These are phyloP conservation scores for Talaromyces sp. DNA, from an alignment of 2,329 filamentous ascomycete genomes.

Conservation along the genomic window DNA sequence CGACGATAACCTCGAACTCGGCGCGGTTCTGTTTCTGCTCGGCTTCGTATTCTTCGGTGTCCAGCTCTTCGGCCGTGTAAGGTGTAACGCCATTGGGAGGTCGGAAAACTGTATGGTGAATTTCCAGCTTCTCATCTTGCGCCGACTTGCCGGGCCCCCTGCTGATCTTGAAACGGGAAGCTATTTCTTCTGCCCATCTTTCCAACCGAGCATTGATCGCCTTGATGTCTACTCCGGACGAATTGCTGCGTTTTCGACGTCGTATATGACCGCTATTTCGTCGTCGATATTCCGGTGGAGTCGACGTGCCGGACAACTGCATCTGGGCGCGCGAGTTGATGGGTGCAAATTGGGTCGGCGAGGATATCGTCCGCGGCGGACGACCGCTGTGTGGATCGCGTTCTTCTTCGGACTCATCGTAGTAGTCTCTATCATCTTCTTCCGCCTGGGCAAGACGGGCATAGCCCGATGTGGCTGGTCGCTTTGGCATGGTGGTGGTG, in stretches of 20 bases:
- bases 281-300: slow-evolving; percentile 42
- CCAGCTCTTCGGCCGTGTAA: slow-evolving; percentile 69
- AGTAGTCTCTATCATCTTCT: slow-evolving; percentile 49
- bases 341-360: slow-evolving; percentile 59
- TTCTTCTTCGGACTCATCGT: slow-evolving; percentile 66
- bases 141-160: slow-evolving; percentile 68
- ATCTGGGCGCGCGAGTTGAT: slow-evolving; percentile 52
- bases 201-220: slow-evolving; percentile 95
- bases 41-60: slow-evolving; percentile 56
- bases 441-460: slow-evolving; percentile 80
- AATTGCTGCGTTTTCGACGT: slow-evolving; percentile 63
- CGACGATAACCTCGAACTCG: slow-evolving; percentile 83
- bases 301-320: slow-evolving; percentile 34
- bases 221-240: slow-evolving; percentile 90
- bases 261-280: slow-evolving; percentile 46
- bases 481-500: slow-evolving; percentile 59
- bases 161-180: slow-evolving; percentile 88
- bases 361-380: slow-evolving; percentile 53
- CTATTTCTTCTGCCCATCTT: slow-evolving; percentile 96
- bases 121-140: slow-evolving; percentile 85
- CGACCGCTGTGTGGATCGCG: slow-evolving; percentile 50
- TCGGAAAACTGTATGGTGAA: slow-evolving; percentile 96
- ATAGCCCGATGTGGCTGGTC: slow-evolving; percentile 75
- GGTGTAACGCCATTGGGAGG: slow-evolving; percentile 83
- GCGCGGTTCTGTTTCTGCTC: slow-evolving; percentile 62